phyloP scores from a whole-genome alignment of 495 filamentous ascomycete genomes.

The Pyrenopolyporus hunteri region DNA sequence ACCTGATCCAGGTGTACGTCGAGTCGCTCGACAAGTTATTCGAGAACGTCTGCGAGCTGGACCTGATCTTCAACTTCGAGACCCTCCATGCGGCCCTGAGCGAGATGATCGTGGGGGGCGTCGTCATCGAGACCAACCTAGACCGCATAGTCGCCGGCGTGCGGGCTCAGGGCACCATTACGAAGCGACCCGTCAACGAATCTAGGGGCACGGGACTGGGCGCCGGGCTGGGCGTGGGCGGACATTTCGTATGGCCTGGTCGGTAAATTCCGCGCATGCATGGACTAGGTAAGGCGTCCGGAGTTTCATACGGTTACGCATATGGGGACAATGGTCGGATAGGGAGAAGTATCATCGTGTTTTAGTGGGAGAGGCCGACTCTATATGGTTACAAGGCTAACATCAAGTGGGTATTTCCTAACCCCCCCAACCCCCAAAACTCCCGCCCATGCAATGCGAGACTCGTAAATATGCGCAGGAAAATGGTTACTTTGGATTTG shows the following conservation, averaged over 20 bases:
- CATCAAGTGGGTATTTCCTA: constrained; percentile 31
- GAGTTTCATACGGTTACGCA: constrained; percentile 24
- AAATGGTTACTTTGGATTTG: constrained; percentile 23
- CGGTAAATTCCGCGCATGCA: constrained; percentile 42
- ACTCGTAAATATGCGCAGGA: constrained; percentile 24
- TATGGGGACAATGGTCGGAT: constrained; percentile 15
- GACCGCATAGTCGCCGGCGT: constrained; percentile 89
- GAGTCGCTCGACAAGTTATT: constrained; percentile 93
- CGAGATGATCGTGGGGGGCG: constrained; percentile 96
- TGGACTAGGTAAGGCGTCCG: constrained; percentile 6
- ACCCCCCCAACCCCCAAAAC: neutral
- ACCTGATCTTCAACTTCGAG: constrained; percentile 99
- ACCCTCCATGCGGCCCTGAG: constrained; percentile 87
- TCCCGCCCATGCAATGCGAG: constrained; percentile 29
- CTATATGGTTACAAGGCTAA: neutral
- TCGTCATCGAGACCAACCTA: constrained; percentile 91
- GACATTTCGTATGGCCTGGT: constrained; percentile 64
- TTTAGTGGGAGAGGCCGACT: constrained; percentile 10
- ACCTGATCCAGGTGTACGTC: constrained; percentile 97
- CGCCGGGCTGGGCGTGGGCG: constrained; percentile 58
- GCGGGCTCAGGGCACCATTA: constrained; percentile 73
- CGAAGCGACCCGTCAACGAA: constrained; percentile 71
- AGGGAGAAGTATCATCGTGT: constrained; percentile 20
- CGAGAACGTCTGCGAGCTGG: constrained; percentile 97
- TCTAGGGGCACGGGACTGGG: constrained; percentile 48